Conservation (phyloP, 2,329 filamentous ascomycete species). For the Epichloe elymi region DNA sequence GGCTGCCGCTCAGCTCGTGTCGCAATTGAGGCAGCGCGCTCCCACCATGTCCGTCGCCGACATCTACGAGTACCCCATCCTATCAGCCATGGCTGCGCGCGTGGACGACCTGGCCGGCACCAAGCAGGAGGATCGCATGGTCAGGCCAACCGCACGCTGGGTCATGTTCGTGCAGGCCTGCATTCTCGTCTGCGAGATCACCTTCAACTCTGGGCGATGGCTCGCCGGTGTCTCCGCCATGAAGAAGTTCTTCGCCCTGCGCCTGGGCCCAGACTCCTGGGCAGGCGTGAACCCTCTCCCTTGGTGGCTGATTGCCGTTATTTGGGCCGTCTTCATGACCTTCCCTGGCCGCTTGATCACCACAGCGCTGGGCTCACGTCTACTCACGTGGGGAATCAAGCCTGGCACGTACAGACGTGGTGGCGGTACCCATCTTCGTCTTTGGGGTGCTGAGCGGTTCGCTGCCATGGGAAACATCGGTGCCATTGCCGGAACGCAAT, state of each 20-base stretch:
- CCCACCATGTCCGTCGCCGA: slow-evolving; percentile 12
- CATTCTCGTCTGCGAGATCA: slow-evolving; percentile 7
- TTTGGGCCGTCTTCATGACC: slow-evolving; percentile 8
- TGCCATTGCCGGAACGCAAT: slow-evolving; percentile 9
- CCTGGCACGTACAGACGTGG: slow-evolving; percentile 10
- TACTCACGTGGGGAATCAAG: slow-evolving; percentile 7
- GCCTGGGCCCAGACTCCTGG: slow-evolving; percentile 5
- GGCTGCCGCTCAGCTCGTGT: slow-evolving; percentile 12
- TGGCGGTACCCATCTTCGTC: slow-evolving; percentile 8
- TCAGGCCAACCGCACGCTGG: slow-evolving; percentile 10
- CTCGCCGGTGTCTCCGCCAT: slow-evolving; percentile 4
- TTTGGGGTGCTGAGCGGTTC: slow-evolving; percentile 10
- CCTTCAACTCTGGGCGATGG: slow-evolving; percentile 6
- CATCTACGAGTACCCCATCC: slow-evolving; percentile 10
- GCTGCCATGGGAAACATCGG: slow-evolving; percentile 4
- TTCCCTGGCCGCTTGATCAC: slow-evolving; percentile 9
- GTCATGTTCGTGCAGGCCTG: slow-evolving; percentile 8
- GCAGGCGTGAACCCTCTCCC: slow-evolving; percentile 5
- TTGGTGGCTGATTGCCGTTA: slow-evolving; percentile 7
- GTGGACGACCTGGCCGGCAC: slow-evolving; percentile 9
- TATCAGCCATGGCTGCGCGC: slow-evolving; percentile 8
- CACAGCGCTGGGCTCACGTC: slow-evolving; percentile 4
- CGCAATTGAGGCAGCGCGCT: slow-evolving; percentile 9
- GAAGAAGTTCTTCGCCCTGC: slow-evolving; percentile 7
- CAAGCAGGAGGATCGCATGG: slow-evolving; percentile 5